Percentiles rank a stretch among this genome's conserved stretches.
Conservation (phyloP, 306 rosid species). For the Corylus americana region DNA sequence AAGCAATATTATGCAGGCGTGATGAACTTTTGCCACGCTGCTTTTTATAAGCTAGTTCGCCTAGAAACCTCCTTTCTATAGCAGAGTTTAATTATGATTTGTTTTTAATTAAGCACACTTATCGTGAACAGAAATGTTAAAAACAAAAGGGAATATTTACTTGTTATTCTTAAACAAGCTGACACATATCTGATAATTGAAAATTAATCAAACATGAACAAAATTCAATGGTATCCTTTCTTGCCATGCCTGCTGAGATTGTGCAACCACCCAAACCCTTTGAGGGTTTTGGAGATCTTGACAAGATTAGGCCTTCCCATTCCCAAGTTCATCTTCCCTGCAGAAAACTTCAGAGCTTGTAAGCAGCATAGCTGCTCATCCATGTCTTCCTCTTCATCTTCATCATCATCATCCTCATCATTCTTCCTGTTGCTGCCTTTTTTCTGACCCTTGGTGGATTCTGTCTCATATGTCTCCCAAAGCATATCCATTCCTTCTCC, state of each 20-base stretch:
- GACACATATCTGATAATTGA: conserved; percentile 38
- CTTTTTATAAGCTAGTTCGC: neutral
- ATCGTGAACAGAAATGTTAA: conserved; percentile 41
- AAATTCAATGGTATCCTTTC: conserved; percentile 55
- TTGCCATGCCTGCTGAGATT: conserved; percentile 60
- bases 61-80: neutral
- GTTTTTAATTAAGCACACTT: neutral
- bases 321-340: conserved; percentile 86
- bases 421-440: conserved; percentile 53
- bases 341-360: conserved; percentile 84
- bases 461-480: conserved; percentile 83
- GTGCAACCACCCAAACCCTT: conserved; percentile 80
- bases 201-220: conserved; percentile 13
- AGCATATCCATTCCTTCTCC: conserved; percentile 92
- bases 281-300: conserved; percentile 82
- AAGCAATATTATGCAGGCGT: neutral
- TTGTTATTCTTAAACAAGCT: conserved; percentile 22
- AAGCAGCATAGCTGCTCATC: conserved; percentile 70
- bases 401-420: conserved; percentile 30
- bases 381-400: conserved; percentile 42
- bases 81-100: neutral
- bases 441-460: conserved; percentile 33
- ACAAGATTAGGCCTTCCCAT: conserved; percentile 77
- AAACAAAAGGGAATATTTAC: conserved; percentile 56
- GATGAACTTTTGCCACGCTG: neutral